Evolutionary conservation across 208 protist species (phyloP).

Genomic region (Leptomonas pyrrhocoris): DNA sequence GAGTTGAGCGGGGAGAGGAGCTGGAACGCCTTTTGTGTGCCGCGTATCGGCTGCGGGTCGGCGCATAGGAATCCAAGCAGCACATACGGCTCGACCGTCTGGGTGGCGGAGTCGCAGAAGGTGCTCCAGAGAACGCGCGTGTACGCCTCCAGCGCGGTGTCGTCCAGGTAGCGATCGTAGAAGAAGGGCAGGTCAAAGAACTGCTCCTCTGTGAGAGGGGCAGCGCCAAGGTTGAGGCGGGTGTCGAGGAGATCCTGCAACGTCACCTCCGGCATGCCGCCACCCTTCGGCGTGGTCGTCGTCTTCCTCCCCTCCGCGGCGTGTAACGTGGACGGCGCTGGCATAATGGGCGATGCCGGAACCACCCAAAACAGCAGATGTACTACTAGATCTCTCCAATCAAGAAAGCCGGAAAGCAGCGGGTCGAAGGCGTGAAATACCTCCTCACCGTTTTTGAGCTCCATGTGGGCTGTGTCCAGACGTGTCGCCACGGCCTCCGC

Average conservation of each 20-base stretch:
- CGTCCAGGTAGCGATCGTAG: slow-evolving; percentile 53
- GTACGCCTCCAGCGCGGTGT: slow-evolving; percentile 62
- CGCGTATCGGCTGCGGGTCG: slow-evolving; percentile 80
- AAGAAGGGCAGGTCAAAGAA: slow-evolving; percentile 73
- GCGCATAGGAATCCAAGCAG: slow-evolving; percentile 80
- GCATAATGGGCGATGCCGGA: slow-evolving; percentile 19
- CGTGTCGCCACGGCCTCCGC: slow-evolving; percentile 35
- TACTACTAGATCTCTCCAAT: slow-evolving; percentile 86
- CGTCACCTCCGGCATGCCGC: slow-evolving; percentile 53
- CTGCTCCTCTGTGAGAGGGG: slow-evolving; percentile 41
- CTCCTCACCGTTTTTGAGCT: slow-evolving; percentile 35
- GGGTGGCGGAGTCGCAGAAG: slow-evolving; percentile 45
- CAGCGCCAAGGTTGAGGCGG: slow-evolving; percentile 40
- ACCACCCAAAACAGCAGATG: slow-evolving; percentile 87
- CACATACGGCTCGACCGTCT: slow-evolving; percentile 48
- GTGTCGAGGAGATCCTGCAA: slow-evolving; percentile 60
- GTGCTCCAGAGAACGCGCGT: slow-evolving; percentile 70
- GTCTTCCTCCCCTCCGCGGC: slow-evolving; percentile 7
- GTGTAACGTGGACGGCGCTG: background rate
- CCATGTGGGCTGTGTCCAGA: slow-evolving; percentile 18
- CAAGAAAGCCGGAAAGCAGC: slow-evolving; percentile 57
- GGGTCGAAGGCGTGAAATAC: slow-evolving; percentile 78
- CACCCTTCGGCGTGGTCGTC: background rate
- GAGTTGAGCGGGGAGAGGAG: slow-evolving; percentile 35
- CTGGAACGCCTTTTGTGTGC: slow-evolving; percentile 85